Percentiles rank a stretch among this genome's conserved stretches.
These are phyloP conservation scores for Hemisphaericaspora subhashii DNA, from an alignment of 1,139 yeast species.

Conservation along the genomic window DNA sequence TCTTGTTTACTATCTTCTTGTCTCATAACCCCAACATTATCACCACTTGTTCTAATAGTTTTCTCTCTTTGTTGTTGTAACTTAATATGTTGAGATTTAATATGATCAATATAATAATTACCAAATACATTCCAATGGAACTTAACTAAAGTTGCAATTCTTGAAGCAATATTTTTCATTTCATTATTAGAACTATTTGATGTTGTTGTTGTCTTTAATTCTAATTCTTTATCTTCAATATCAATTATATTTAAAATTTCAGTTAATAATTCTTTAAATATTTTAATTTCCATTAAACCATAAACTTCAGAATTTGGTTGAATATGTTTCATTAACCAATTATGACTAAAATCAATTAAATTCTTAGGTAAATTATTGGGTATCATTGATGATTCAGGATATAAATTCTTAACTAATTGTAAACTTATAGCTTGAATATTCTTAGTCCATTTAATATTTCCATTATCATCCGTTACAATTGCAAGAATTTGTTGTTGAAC, in stretches of 20 bases:
- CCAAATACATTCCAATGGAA: slow-evolving; percentile 81
- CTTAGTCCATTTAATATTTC: slow-evolving; percentile 88
- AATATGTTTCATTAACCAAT: slow-evolving; percentile 83
- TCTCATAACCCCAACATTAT: slow-evolving; percentile 4
- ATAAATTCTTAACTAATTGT: slow-evolving; percentile 57
- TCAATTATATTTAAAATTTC: slow-evolving; percentile 28
- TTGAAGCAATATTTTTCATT: slow-evolving; percentile 47
- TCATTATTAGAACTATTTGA: slow-evolving; percentile 24
- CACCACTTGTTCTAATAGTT: slow-evolving; percentile 7
- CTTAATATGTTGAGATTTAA: slow-evolving; percentile 14
- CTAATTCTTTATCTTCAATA: slow-evolving; percentile 12
- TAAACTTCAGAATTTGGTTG: slow-evolving; percentile 83
- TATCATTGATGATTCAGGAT: slow-evolving; percentile 6
- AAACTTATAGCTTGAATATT: slow-evolving; percentile 72
- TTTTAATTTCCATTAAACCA: slow-evolving; percentile 70
- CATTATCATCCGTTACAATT: slow-evolving; percentile 81
- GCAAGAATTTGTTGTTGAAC: slow-evolving; percentile 66
- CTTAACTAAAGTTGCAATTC: slow-evolving; percentile 58
- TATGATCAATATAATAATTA: slow-evolving; percentile 37
- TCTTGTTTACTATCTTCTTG: slow-evolving; percentile 5
- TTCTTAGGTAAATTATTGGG: slow-evolving; percentile 30
- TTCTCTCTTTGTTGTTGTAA: slow-evolving; percentile 11
- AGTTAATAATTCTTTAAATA: slow-evolving; percentile 51
- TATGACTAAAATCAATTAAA: slow-evolving; percentile 64
- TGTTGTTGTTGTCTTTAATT: slow-evolving; percentile 3